Evolutionary conservation across 768 basidiomycete genomes (phyloP).

Genomic region (Leucosporidium creatinivorum): DNA sequence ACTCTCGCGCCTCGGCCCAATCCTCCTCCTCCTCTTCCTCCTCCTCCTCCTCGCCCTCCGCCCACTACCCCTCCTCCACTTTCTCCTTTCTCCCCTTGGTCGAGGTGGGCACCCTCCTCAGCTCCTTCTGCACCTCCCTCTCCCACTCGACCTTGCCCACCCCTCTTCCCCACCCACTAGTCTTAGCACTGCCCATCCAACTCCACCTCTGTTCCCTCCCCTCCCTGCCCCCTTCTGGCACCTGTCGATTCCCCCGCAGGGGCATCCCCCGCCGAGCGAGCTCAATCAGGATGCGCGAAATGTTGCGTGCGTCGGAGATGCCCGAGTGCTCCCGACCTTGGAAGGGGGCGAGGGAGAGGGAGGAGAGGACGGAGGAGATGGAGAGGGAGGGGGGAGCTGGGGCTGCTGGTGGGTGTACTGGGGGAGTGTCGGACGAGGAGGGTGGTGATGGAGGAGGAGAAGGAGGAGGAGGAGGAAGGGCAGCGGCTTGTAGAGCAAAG

Average conservation of each 20-base stretch:
- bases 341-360: constrained; percentile 66
- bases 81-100: too few relatives aligned
- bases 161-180: background rate
- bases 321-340: constrained; percentile 80
- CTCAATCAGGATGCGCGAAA: constrained; percentile 70
- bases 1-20: too few relatives aligned
- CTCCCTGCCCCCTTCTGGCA: constrained; percentile 24
- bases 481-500: constrained; percentile 14
- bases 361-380: constrained; percentile 64
- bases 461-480: constrained; percentile 11
- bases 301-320: constrained; percentile 85
- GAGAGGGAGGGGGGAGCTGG: constrained; percentile 48
- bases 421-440: too few relatives aligned
- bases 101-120: too few relatives aligned
- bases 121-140: too few relatives aligned
- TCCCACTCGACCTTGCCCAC: constrained; percentile 5
- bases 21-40: too few relatives aligned
- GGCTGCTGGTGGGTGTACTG: constrained; percentile 7
- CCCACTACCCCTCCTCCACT: too few relatives aligned
- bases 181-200: constrained; percentile 19
- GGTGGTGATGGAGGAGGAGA: background rate
- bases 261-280: constrained; percentile 52
- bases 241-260: constrained; percentile 18
- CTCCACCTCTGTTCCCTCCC: constrained; percentile 25
- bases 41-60: too few relatives aligned